phyloP scores from a whole-genome alignment of 306 rosid genomes.

The Nissolia schottii region DNA sequence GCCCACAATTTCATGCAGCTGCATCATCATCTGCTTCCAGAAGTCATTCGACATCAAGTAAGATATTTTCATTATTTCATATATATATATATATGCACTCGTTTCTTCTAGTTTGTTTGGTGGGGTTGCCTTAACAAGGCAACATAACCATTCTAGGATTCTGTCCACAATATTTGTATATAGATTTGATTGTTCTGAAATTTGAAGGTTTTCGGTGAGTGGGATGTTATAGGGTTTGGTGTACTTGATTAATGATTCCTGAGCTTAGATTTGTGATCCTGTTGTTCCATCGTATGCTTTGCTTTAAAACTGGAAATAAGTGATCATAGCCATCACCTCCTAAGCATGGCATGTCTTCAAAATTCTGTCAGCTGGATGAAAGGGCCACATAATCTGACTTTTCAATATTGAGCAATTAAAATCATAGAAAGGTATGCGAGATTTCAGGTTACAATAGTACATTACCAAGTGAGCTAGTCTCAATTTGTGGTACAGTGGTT shows the following conservation, averaged over 20 bases:
- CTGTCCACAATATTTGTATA: background rate
- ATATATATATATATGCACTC: background rate
- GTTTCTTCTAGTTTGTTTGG: background rate
- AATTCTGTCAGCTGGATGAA: background rate
- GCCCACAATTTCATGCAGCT: slow-evolving; percentile 35
- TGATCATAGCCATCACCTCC: background rate
- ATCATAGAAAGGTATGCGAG: background rate
- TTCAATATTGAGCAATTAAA: background rate
- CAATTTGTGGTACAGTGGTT: background rate
- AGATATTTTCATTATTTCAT: slow-evolving; percentile 34
- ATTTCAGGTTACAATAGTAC: background rate
- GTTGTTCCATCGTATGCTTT: background rate
- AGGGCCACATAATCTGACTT: background rate
- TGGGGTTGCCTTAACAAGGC: background rate
- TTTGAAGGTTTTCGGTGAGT: background rate
- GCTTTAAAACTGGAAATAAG: background rate
- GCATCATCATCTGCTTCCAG: slow-evolving; percentile 59
- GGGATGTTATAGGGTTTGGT: background rate
- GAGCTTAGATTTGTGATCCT: background rate
- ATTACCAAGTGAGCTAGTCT: background rate
- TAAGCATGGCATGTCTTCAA: background rate
- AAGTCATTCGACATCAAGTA: slow-evolving; percentile 62
- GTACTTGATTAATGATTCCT: background rate
- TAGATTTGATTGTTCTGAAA: background rate
- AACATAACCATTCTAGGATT: background rate